These are phyloP conservation scores for Sergeia podlipaevii DNA, from an alignment of 208 protist species.

Conservation along the genomic window DNA sequence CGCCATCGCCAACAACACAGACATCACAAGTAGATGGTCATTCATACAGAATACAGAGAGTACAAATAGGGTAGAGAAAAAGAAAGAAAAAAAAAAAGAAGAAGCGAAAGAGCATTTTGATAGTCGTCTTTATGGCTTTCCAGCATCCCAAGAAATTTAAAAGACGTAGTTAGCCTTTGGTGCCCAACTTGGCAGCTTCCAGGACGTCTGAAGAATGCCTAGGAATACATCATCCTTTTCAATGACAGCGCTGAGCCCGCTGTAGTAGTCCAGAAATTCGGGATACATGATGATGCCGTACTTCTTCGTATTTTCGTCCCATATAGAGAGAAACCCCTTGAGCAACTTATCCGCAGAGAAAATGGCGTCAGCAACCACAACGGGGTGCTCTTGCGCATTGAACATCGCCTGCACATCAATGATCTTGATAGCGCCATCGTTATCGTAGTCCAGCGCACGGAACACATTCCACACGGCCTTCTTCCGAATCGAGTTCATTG, in stretches of 20 bases:
- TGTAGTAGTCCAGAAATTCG: constrained; percentile 93
- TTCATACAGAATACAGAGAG: too few relatives aligned
- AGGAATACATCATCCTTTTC: constrained; percentile 82
- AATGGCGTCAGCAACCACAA: constrained; percentile 65
- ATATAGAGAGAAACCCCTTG: constrained; percentile 80
- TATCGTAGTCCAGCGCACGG: constrained; percentile 77
- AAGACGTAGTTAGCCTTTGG: constrained; percentile 1
- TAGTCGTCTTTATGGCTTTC: too few relatives aligned
- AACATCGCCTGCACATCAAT: constrained; percentile 76
- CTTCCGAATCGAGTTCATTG: constrained; percentile 82
- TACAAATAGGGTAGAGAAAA: too few relatives aligned
- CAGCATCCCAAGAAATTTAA: too few relatives aligned
- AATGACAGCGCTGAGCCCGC: constrained; percentile 85
- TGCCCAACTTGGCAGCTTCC: constrained; percentile 70
- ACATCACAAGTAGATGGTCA: too few relatives aligned
- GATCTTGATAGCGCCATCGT: constrained; percentile 69
- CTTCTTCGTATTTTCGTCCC: constrained; percentile 77
- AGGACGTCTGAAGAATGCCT: constrained; percentile 73
- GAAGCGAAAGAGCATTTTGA: too few relatives aligned
- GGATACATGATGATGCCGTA: constrained; percentile 78
- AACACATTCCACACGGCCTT: constrained; percentile 76
- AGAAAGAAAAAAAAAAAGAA: too few relatives aligned
- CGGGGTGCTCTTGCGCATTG: constrained; percentile 81
- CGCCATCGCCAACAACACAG: too few relatives aligned
- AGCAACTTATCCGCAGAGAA: constrained; percentile 77